A percentile compares a stretch with the other conserved stretches of the same genome.
Conservation (phyloP, 1,284 basidiomycete genomes). For the Tetrapyrgos nigripes region DNA sequence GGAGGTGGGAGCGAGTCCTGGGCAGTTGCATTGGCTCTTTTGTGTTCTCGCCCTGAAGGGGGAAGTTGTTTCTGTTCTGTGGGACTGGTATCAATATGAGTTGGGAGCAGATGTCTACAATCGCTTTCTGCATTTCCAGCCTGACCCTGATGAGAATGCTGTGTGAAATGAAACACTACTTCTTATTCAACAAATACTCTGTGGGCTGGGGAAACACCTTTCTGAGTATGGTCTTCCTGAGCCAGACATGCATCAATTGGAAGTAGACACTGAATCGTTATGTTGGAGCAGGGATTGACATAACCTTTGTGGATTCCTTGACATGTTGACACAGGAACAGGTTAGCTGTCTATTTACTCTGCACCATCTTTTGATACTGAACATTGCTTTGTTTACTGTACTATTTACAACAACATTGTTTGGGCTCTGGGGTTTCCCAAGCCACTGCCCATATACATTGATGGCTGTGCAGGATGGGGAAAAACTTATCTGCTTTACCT, state of each 20-base stretch:
- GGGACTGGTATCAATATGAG: slow-evolving; percentile 14
- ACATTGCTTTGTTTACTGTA: too few relatives aligned
- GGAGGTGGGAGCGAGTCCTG: slow-evolving; percentile 16
- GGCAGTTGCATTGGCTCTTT: slow-evolving; percentile 26
- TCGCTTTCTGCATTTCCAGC: too few relatives aligned
- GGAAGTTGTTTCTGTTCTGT: slow-evolving; percentile 17
- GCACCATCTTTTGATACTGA: too few relatives aligned
- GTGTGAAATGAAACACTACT: background rate
- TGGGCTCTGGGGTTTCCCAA: too few relatives aligned
- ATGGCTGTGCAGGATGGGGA: too few relatives aligned
- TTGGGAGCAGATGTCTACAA: background rate
- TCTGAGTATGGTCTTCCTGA: slow-evolving; percentile 1
- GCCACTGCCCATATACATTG: too few relatives aligned
- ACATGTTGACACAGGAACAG: too few relatives aligned
- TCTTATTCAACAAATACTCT: slow-evolving; percentile 1
- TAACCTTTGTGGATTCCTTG: background rate
- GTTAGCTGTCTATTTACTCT: too few relatives aligned
- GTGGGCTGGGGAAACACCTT: slow-evolving; percentile 7
- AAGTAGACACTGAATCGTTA: background rate
- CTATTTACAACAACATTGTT: too few relatives aligned
- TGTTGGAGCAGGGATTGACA: slow-evolving; percentile 6
- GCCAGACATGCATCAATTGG: too few relatives aligned
- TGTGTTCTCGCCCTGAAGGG: slow-evolving; percentile 25
- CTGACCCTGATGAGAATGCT: too few relatives aligned
- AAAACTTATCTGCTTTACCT: too few relatives aligned